Percentiles rank a stretch among this genome's conserved stretches.
Evolutionary conservation across 2,329 filamentous ascomycete genomes (phyloP).

Genomic region (Aspergillus sp.): DNA sequence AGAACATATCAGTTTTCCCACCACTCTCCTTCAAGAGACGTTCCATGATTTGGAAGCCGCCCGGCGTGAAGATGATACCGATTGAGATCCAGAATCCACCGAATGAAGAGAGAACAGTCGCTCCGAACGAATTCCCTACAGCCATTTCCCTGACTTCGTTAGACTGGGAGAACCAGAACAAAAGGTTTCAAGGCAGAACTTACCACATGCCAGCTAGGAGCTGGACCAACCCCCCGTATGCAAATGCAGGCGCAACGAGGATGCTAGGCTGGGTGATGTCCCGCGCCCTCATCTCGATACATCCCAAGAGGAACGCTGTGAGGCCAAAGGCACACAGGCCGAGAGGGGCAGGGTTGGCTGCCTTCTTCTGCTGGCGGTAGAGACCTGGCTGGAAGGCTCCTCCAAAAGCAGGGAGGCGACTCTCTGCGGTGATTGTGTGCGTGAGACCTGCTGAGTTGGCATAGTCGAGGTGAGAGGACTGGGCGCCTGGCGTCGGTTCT

Average conservation of each 20-base stretch:
- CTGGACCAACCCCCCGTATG: conserved; percentile 72
- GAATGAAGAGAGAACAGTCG: conserved; percentile 72
- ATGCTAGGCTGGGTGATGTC: conserved; percentile 61
- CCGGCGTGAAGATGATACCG: conserved; percentile 65
- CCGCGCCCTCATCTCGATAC: conserved; percentile 66
- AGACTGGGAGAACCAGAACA: background rate
- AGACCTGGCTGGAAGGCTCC: conserved; percentile 68
- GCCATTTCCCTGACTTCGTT: conserved; percentile 66
- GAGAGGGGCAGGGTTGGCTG: conserved; percentile 73
- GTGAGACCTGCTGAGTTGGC: conserved; percentile 42
- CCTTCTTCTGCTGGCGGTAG: conserved; percentile 60
- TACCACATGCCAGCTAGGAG: conserved; percentile 80
- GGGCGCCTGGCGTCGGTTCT: background rate
- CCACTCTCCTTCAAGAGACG: conserved; percentile 38
- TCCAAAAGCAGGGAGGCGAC: conserved; percentile 58
- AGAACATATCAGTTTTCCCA: conserved; percentile 41
- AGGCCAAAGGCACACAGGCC: conserved; percentile 73
- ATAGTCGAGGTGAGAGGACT: conserved; percentile 5
- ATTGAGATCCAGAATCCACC: conserved; percentile 79
- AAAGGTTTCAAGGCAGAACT: conserved; percentile 3
- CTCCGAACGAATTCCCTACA: conserved; percentile 75
- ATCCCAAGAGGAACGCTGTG: conserved; percentile 74
- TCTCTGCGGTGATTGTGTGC: conserved; percentile 38
- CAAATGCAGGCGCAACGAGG: conserved; percentile 65
- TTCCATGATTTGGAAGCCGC: conserved; percentile 59